A percentile compares a stretch with the other conserved stretches of the same genome.
Evolutionary conservation across 345 rosid species (phyloP).

Genomic region (Reutealis trisperma): DNA sequence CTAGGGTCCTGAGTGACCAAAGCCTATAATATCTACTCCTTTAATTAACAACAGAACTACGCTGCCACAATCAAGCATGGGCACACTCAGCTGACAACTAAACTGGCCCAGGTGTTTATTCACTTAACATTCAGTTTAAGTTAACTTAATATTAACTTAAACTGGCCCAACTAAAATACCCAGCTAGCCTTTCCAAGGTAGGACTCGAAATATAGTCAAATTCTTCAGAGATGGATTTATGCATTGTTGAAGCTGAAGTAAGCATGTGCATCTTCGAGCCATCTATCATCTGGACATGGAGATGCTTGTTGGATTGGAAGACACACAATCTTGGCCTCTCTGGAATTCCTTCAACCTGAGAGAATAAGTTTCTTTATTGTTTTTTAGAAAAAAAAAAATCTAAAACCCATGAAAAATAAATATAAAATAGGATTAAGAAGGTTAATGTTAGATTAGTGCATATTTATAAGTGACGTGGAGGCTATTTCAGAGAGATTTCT

Average conservation of each 20-base stretch:
- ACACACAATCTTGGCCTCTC: constrained; percentile 89
- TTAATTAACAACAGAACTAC: neutral
- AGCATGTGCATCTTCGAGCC: constrained; percentile 97
- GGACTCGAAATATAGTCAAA: constrained; percentile 69
- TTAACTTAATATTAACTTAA: too few relatives aligned
- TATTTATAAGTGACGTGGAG: too few relatives aligned
- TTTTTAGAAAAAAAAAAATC: too few relatives aligned
- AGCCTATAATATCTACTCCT: neutral
- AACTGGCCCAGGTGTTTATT: neutral
- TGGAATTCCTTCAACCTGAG: constrained; percentile 71
- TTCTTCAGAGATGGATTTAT: constrained; percentile 66
- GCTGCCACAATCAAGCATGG: neutral
- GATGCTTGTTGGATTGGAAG: constrained; percentile 88
- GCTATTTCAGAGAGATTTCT: too few relatives aligned
- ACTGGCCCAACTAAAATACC: too few relatives aligned
- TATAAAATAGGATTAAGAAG: too few relatives aligned
- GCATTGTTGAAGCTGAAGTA: constrained; percentile 84
- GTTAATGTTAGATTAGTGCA: too few relatives aligned
- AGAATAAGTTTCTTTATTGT: too few relatives aligned
- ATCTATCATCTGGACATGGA: constrained; percentile 91
- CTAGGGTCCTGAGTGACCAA: neutral
- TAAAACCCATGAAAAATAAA: too few relatives aligned
- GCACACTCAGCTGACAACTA: neutral
- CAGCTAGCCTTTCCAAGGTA: constrained; percentile 56
- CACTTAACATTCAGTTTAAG: neutral